Base-by-base conservation (phyloP, 306 rosid genomes). In the Biancaea sappan region DNA sequence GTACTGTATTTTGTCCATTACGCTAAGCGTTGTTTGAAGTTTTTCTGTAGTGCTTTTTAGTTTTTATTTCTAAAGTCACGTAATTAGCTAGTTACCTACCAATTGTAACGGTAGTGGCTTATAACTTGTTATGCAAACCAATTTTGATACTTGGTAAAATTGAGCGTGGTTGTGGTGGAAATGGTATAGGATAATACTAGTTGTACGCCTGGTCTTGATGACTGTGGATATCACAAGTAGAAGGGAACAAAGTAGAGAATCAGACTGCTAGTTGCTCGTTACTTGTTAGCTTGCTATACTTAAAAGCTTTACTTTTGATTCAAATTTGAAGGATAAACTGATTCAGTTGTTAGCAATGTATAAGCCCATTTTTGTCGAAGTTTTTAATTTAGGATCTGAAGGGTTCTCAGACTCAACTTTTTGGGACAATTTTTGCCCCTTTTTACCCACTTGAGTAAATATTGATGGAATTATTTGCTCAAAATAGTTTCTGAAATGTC, bases 151-250 rank as follows among this genome's bases (percentile, higher is more conserved):
- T 61, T 50, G 38, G 26, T 19, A 25, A 44, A 38, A 26, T 77
- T 43, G 52, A n/a, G 48, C 21, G 54, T 66, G 46, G 52, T 6
- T 66, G 78, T 73, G 83, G 65, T 52, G 40, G 47, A 66, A 71
- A 64, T 60, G 21, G 11, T 34, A 59, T 53, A 59, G 34, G 29
- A 50, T 35, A 14, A 61, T 11, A 64, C 25, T 54, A 73, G 47
- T 48, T 59, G 60, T 32, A 69, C 69, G 22, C 44, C 29, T 75
- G 24, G 19, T 41, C 53, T 13, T 80, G 54, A 47, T 31, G n/a
- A 54, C 26, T 41, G 32, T 48, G 60, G 43, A 66, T 29, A 54
- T 21, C 40, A 31, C 29, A 26, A 19, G 26, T 73, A 48, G 24
- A 35, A 26, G 46, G 28, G 16, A 22, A 31, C 19, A 13, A 25